A percentile compares a stretch with the other conserved stretches of the same genome.
Evolutionary conservation across 2,329 filamentous ascomycete species (phyloP).

Genomic region (Colletotrichum cuscutae): DNA sequence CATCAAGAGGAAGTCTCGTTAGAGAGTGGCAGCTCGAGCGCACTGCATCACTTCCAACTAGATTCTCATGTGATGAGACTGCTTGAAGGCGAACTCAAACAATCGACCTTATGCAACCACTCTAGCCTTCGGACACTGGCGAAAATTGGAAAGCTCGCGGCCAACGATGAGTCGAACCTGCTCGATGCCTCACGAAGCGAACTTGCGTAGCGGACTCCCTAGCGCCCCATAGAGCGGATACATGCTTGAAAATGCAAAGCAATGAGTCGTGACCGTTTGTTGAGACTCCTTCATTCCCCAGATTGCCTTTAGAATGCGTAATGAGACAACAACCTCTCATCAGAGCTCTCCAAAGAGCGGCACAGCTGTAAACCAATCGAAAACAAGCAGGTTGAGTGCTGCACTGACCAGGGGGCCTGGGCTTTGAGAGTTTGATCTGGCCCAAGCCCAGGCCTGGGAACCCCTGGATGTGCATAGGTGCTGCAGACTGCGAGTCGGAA

Average conservation of each 20-base stretch:
- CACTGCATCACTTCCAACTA: background rate
- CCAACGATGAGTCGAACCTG: background rate
- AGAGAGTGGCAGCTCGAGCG: background rate
- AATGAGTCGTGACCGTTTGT: background rate
- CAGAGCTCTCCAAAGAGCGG: background rate
- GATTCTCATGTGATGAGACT: background rate
- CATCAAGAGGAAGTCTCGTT: background rate
- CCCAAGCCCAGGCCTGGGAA: background rate
- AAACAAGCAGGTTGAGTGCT: background rate
- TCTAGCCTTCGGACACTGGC: background rate
- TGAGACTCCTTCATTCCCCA: conserved; percentile 9
- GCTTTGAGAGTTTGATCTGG: background rate
- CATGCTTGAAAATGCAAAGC: background rate
- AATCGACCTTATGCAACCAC: background rate
- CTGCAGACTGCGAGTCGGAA: background rate
- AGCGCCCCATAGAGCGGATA: background rate
- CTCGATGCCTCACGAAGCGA: background rate
- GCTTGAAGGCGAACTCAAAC: background rate
- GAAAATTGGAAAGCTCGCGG: background rate
- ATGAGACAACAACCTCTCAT: background rate
- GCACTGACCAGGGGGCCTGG: background rate
- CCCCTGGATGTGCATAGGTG: background rate
- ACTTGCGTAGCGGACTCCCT: background rate
- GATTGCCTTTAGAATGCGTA: conserved; percentile 18
- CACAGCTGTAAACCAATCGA: background rate